Percentiles rank a stretch among this genome's conserved stretches.
Conservation (phyloP, 1,284 basidiomycete genomes). For the Fomitopsis schrenkii region DNA sequence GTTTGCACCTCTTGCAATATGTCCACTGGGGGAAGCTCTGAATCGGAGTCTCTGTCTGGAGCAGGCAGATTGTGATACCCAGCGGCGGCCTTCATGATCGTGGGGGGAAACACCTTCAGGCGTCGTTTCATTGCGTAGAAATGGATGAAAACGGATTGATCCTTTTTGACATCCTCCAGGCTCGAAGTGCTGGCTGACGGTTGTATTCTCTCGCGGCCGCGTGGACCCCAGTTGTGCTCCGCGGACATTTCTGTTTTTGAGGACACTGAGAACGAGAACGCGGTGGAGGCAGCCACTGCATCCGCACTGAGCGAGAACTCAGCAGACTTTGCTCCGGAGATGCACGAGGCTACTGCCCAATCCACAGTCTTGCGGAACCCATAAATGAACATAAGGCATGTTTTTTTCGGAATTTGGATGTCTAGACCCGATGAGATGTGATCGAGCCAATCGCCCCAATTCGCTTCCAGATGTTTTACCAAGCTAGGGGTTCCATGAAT, state of each 20-base stretch:
- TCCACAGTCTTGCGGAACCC: background rate
- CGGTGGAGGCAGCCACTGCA: background rate
- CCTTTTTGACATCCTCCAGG: background rate
- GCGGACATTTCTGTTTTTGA: too few relatives aligned
- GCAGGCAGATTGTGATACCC: background rate
- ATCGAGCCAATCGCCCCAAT: background rate
- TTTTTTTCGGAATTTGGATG: background rate
- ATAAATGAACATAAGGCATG: background rate
- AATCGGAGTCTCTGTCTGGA: background rate
- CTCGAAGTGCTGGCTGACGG: background rate
- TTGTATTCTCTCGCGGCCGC: background rate
- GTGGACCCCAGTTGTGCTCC: background rate
- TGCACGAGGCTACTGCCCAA: background rate
- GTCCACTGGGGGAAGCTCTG: background rate
- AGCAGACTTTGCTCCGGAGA: background rate
- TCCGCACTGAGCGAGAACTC: background rate
- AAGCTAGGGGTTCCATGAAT: background rate
- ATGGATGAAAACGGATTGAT: slow-evolving; percentile 1
- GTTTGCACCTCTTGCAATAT: background rate
- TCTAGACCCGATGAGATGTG: background rate
- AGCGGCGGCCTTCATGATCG: background rate
- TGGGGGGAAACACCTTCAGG: background rate
- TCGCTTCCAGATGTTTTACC: background rate
- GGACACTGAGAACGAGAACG: background rate
- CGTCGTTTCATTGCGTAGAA: slow-evolving; percentile 2